phyloP scores from a whole-genome alignment of 176 grass and related monocot species.

The Triticum aestivum region DNA sequence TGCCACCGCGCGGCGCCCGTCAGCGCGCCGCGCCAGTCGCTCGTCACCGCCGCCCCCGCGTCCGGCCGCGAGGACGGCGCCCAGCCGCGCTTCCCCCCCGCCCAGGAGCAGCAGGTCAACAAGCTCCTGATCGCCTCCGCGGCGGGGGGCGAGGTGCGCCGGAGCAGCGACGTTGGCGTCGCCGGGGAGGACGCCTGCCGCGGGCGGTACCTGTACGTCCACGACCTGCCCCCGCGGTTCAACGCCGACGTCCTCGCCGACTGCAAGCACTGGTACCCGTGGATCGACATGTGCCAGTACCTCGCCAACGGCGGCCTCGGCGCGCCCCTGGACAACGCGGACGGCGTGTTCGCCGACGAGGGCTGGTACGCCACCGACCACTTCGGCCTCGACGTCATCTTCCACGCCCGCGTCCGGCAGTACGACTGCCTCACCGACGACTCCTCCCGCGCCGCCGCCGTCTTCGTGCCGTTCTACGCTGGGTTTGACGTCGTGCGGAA shows the following conservation, averaged over 20 bases:
- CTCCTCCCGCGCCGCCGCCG: constrained; percentile 53
- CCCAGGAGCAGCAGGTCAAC: constrained; percentile 5
- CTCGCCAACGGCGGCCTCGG: constrained; percentile 65
- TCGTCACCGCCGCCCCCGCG: not conserved
- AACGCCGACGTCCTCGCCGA: constrained; percentile 58
- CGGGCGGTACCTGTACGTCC: constrained; percentile 66
- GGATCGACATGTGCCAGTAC: constrained; percentile 77
- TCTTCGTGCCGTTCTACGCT: constrained; percentile 78
- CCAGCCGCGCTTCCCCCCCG: not conserved
- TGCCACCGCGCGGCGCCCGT: constrained; percentile 37
- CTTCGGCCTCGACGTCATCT: constrained; percentile 75
- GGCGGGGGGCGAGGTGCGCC: not conserved
- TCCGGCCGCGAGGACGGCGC: not conserved
- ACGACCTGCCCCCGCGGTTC: constrained; percentile 59
- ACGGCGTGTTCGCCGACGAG: constrained; percentile 55
- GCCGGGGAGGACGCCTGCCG: constrained; percentile 16
- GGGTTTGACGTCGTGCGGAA: constrained; percentile 66
- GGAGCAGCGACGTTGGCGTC: not conserved
- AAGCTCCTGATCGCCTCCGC: constrained; percentile 22
- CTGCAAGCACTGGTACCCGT: constrained; percentile 50
- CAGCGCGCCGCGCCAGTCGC: not conserved
- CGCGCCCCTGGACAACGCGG: constrained; percentile 41
- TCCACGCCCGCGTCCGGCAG: constrained; percentile 58
- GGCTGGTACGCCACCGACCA: constrained; percentile 84
- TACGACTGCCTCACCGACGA: constrained; percentile 68